Evolutionary conservation across 2,329 filamentous ascomycete genomes (phyloP).

Genomic region (Ceratocystis cubensis): DNA sequence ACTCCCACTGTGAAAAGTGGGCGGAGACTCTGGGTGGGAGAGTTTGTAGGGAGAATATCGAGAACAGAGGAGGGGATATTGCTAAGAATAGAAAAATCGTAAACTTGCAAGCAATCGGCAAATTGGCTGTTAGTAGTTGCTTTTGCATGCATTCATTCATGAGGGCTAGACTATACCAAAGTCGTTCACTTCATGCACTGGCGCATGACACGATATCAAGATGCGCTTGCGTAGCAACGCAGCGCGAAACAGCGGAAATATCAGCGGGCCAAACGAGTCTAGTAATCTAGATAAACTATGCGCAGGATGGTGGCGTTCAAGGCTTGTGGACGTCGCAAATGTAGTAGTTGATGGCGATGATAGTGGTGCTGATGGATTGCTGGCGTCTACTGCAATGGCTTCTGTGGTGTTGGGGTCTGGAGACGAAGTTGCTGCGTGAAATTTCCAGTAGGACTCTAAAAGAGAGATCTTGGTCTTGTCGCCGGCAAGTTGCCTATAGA

Average conservation of each 20-base stretch:
- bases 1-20: conserved; percentile 90
- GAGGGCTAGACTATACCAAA: conserved; percentile 51
- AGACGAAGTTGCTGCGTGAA: conserved; percentile 29
- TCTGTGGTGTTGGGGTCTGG: conserved; percentile 35
- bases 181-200: conserved; percentile 74
- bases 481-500: conserved; percentile 45
- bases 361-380: not conserved
- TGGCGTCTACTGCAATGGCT: conserved; percentile 27
- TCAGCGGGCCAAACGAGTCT: conserved; percentile 74
- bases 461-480: conserved; percentile 49
- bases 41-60: conserved; percentile 52
- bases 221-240: conserved; percentile 79
- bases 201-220: conserved; percentile 71
- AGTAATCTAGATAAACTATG: conserved; percentile 67
- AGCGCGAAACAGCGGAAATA: conserved; percentile 83
- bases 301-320: conserved; percentile 58
- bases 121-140: not conserved
- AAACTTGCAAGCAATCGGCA: conserved; percentile 45
- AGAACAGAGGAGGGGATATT: conserved; percentile 67
- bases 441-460: conserved; percentile 72
- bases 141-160: not conserved
- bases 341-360: not conserved
- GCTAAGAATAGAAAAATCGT: conserved; percentile 83
- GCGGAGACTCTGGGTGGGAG: conserved; percentile 52
- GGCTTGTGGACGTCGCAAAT: not conserved